Evolutionary conservation across 2,329 filamentous ascomycete genomes (phyloP), one percentile per base, ranked within the genome.

Genomic region (Tolypocladium inflatum): DNA sequence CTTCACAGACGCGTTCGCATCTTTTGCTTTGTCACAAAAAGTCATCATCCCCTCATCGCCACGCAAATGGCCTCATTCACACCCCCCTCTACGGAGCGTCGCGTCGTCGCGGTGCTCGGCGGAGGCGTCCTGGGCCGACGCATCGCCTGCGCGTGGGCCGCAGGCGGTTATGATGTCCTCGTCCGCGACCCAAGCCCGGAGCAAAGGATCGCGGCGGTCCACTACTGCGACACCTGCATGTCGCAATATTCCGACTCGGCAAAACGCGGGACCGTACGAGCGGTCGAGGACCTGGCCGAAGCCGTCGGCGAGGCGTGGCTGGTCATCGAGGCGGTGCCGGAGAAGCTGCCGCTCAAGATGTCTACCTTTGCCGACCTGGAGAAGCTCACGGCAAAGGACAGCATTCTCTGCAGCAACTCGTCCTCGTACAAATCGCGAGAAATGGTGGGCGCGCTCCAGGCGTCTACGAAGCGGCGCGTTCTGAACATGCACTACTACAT

Each of bases 401-500:
- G 74, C 51, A 76, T 84, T 21, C 64, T 84, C 0, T 75, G 73
- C 0, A 77, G 73, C 17, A 83, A 83, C 56, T 79, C 76, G 0
- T 81, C 78, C 0, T 81, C 78, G 0, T 82, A 76, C 70, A 80
- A 78, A 63, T 77, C 76, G 0, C 69, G 72, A 0, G 73, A 80
- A 57, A 77, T 83, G 73, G 60, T 82, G 0, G 70, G 65, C 2
- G 73, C 76, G 26, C 67, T 82, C 2, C 61, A 65, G 0, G 69
- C 71, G 0, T 65, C 64, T 1, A 72, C 71, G 0, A 76, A 73
- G 58, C 54, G 54, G 3, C 66, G 76, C 0, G 67, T 80, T 2
- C 64, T 80, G 42, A 82, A 83, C 60, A 78, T 76, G 59, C 80
- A 83, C 57, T 83, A 68, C 63, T 75, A 75, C 57, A 80, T 80